Evolutionary conservation across 2,329 filamentous ascomycete genomes (phyloP).

Genomic region (Talaromyces sp.): DNA sequence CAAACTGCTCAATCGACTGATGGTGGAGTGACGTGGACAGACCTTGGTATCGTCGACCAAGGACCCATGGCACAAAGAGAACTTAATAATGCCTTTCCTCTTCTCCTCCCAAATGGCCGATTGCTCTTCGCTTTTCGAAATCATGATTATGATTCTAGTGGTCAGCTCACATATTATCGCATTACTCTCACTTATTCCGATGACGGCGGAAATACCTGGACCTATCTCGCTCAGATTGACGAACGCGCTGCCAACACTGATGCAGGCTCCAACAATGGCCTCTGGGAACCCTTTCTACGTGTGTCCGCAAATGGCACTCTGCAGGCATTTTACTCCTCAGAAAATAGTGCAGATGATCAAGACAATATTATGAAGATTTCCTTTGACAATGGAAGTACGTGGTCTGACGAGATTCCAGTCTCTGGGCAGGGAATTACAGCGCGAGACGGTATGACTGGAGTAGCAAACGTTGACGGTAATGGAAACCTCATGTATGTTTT

Average conservation of each 20-base stretch:
- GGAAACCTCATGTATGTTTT: too few relatives aligned
- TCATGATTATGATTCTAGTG: too few relatives aligned
- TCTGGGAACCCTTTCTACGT: constrained; percentile 1
- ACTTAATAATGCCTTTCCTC: too few relatives aligned
- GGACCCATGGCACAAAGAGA: too few relatives aligned
- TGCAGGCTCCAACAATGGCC: background rate
- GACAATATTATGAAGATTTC: constrained; percentile 1
- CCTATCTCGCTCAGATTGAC: background rate
- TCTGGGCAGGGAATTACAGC: too few relatives aligned
- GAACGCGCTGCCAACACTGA: background rate
- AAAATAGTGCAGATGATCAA: background rate
- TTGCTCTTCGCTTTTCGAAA: too few relatives aligned
- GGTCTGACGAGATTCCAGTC: background rate
- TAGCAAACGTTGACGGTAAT: too few relatives aligned
- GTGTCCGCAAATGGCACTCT: background rate
- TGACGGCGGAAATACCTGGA: constrained; percentile 1
- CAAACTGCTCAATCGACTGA: too few relatives aligned
- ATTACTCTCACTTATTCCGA: constrained; percentile 4
- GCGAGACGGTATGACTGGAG: too few relatives aligned
- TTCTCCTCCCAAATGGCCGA: too few relatives aligned
- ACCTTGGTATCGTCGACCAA: too few relatives aligned
- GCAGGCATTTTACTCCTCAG: constrained; percentile 2
- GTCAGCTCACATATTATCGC: constrained; percentile 1
- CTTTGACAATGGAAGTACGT: background rate
- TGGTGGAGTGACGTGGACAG: too few relatives aligned